Evolutionary conservation across 148 eudicot genomes (phyloP), one percentile per base, ranked within the genome.

Genomic region (Amaranthus palmeri): DNA sequence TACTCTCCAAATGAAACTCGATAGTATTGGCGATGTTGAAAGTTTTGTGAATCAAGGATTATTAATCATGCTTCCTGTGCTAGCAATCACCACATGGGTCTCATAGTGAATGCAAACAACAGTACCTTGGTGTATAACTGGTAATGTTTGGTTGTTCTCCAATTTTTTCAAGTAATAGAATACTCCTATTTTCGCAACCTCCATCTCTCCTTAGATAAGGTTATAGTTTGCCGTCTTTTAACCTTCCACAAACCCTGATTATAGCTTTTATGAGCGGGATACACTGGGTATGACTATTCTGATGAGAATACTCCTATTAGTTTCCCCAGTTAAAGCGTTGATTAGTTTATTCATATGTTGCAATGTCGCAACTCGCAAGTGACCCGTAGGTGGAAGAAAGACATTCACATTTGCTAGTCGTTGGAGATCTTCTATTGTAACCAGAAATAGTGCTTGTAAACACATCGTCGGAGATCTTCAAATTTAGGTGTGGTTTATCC

Each of bases 61-160:
- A 67, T 77, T 78, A n/a, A 41, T 81, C 55, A 81, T 89, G 91
- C 74, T 89, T 52, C 87, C 86, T 11, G 50, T 89, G 74, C 81
- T 88, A 67, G 90, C 81, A 25, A 67, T 80, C 44, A 86, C 90
- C 51, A 86, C 91, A 72, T 86, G 88, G 91, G 61, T 91, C n/a
- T 83, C 97, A 62, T 41, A 60, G 43, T 90, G 82, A 88, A 65
- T 41, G 69, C 49, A 65, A 48, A 11, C 4, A 47, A 42, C 41
- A 65, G 42, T 5, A 12, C 36, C 36, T 15, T 45, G 67, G 40
- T 17, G 12, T 58, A 4, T n/a, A 18, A 57, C 9, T 8, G 43
- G 62, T 18, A 58, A 58, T 17, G 62, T 11, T 0, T 25, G 8
- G 43, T 18, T 7, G 43, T 3, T 43, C 43, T 17, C 62, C 11